These are phyloP conservation scores for Pyrus hybrid DNA, from an alignment of 331 rosid genomes.

Conservation along the genomic window DNA sequence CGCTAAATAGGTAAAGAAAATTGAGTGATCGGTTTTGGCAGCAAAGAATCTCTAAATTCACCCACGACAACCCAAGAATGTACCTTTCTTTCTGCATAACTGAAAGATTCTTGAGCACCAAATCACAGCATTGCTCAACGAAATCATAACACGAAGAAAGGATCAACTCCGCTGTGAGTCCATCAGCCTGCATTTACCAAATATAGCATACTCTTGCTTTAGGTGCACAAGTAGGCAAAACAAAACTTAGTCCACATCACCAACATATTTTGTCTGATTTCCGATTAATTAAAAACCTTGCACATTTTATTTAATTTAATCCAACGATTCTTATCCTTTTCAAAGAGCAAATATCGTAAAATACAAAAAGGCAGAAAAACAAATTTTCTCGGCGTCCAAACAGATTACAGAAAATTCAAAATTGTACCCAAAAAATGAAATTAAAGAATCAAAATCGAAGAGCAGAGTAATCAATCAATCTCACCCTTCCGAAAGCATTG, in stretches of 20 bases:
- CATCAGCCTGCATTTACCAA: constrained; percentile 71
- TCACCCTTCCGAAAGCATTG: constrained; percentile 84
- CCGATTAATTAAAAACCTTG: not conserved
- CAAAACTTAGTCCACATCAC: not conserved
- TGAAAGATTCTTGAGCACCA: constrained; percentile 65
- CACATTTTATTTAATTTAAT: not conserved
- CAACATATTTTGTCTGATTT: not conserved
- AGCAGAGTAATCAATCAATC: not conserved
- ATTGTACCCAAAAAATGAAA: not conserved
- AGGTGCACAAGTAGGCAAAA: not conserved
- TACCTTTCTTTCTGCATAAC: constrained; percentile 75
- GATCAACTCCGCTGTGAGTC: constrained; percentile 65
- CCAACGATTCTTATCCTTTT: not conserved
- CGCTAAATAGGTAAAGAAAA: not conserved
- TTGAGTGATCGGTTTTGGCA: not conserved
- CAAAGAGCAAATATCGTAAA: not conserved
- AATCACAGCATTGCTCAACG: constrained; percentile 67
- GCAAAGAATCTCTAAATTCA: not conserved
- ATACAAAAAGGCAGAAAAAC: not conserved
- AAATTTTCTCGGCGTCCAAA: not conserved
- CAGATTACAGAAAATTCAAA: not conserved
- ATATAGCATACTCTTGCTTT: not conserved
- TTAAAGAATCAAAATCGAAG: not conserved
- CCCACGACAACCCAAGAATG: not conserved
- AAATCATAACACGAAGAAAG: constrained; percentile 78